phyloP scores from a whole-genome alignment of 208 protist species.

The Blastocrithidia nonstop region DNA sequence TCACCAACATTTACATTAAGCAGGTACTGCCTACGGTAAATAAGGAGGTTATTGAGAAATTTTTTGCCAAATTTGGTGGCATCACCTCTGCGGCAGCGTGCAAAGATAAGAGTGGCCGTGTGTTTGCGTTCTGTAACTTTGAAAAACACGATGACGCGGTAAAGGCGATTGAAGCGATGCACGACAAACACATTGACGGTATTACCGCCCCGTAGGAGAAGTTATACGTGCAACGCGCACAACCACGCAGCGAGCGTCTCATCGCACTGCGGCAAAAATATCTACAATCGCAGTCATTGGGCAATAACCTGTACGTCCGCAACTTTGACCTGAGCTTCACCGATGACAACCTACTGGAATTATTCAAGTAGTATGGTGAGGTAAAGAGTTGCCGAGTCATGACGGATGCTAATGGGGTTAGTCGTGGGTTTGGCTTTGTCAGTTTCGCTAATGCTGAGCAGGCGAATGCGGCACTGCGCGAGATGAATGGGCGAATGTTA shows the following conservation, averaged over 20 bases:
- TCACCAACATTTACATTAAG: constrained; percentile 99
- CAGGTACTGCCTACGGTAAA: constrained; percentile 85
- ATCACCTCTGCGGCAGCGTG: constrained; percentile 86
- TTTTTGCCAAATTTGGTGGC: constrained; percentile 89
- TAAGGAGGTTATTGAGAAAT: constrained; percentile 85
- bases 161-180: constrained; percentile 83
- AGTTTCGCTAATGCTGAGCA: constrained; percentile 97
- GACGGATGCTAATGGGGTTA: constrained; percentile 84
- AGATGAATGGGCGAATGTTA: constrained; percentile 96
- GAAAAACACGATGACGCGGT: constrained; percentile 89
- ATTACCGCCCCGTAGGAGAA: constrained; percentile 65
- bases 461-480: constrained; percentile 92
- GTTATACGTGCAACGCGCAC: constrained; percentile 80
- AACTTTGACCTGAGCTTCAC: constrained; percentile 95
- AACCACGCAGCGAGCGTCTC: constrained; percentile 77
- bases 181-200: constrained; percentile 77
- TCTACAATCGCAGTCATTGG: constrained; percentile 79
- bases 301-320: constrained; percentile 98
- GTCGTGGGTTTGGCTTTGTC: constrained; percentile 97
- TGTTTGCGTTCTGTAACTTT: constrained; percentile 98
- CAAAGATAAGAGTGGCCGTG: constrained; percentile 82
- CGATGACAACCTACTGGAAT: constrained; percentile 93
- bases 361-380: constrained; percentile 95
- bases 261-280: constrained; percentile 82
- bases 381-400: constrained; percentile 98